Percentiles rank a stretch among this genome's conserved stretches.
phyloP scores from a whole-genome alignment of 2,329 filamentous ascomycete species.

The Venturia carpophila region DNA sequence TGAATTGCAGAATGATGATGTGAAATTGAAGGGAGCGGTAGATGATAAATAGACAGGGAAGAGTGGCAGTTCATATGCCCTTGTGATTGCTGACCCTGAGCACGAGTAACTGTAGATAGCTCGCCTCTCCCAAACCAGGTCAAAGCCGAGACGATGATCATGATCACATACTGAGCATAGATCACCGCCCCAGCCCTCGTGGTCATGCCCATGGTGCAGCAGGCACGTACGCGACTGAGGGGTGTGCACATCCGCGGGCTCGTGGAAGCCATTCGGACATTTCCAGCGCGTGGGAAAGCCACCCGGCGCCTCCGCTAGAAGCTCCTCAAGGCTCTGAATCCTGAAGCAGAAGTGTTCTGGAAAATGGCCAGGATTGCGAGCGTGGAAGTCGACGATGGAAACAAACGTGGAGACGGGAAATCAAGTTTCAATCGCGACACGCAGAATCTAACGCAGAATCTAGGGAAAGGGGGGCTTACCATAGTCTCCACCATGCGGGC shows the following conservation, averaged over 20 bases:
- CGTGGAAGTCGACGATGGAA: not conserved
- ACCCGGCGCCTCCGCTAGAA: not conserved
- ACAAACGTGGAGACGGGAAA: slow-evolving; percentile 3
- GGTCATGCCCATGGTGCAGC: not conserved
- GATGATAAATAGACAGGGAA: slow-evolving; percentile 5
- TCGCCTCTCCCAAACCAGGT: slow-evolving; percentile 1
- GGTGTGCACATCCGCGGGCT: not conserved
- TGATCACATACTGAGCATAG: slow-evolving; percentile 9
- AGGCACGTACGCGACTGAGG: slow-evolving; percentile 2
- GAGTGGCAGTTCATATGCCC: slow-evolving; percentile 6
- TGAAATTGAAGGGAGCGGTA: slow-evolving; percentile 10
- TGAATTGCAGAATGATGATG: slow-evolving; percentile 12
- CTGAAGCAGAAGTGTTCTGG: slow-evolving; percentile 13
- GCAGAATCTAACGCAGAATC: slow-evolving; percentile 9
- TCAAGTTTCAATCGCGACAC: not conserved
- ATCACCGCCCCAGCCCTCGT: slow-evolving; percentile 1
- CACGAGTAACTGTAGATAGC: slow-evolving; percentile 3
- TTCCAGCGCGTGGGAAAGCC: slow-evolving; percentile 7
- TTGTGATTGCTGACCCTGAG: slow-evolving; percentile 5
- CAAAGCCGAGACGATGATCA: slow-evolving; percentile 6
- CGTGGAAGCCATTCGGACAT: not conserved
- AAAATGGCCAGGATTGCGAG: not conserved
- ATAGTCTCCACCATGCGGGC: slow-evolving; percentile 10
- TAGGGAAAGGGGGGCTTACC: slow-evolving; percentile 7
- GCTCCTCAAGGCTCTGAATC: not conserved